phyloP scores from a whole-genome alignment of 2,329 filamentous ascomycete species.

The Penicillium sp. region DNA sequence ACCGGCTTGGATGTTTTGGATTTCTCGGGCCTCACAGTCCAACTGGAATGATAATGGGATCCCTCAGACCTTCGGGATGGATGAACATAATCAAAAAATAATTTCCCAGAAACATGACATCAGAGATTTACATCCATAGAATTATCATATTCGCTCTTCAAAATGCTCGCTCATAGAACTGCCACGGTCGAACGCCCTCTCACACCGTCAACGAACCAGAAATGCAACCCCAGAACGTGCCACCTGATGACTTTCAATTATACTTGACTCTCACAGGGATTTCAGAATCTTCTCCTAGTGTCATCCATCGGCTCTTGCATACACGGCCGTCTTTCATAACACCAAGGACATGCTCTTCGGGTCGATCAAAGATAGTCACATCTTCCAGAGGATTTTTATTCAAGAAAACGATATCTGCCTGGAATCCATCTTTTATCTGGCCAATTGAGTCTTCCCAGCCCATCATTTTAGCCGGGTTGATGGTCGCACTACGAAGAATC shows the following conservation, averaged over 20 bases:
- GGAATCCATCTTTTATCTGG: conserved; percentile 54
- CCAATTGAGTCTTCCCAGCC: conserved; percentile 53
- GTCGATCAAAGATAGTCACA: conserved; percentile 54
- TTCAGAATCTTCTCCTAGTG: conserved; percentile 23
- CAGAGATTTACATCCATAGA: no score
- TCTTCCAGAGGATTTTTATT: conserved; percentile 60
- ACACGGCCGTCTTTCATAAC: conserved; percentile 62
- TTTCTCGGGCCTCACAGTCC: conserved; percentile 20
- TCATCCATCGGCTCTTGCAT: conserved; percentile 37
- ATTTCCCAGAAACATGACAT: no score
- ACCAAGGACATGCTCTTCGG: conserved; percentile 53
- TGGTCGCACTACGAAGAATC: conserved; percentile 54
- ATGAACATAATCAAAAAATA: no score
- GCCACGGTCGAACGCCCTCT: no score
- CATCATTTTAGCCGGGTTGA: conserved; percentile 58
- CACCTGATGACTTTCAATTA: conserved; percentile 4
- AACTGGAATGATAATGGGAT: conserved; percentile 1
- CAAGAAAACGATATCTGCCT: conserved; percentile 58
- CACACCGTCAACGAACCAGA: no score
- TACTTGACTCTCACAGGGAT: conserved; percentile 25
- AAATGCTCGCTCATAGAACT: no score
- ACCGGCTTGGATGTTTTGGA: conserved; percentile 33
- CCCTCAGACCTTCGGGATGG: no score
- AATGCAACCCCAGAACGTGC: not conserved
- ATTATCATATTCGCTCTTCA: not conserved